Conservation (phyloP, 192 early-diverging fungal genomes). For the Coemansia umbellata region DNA sequence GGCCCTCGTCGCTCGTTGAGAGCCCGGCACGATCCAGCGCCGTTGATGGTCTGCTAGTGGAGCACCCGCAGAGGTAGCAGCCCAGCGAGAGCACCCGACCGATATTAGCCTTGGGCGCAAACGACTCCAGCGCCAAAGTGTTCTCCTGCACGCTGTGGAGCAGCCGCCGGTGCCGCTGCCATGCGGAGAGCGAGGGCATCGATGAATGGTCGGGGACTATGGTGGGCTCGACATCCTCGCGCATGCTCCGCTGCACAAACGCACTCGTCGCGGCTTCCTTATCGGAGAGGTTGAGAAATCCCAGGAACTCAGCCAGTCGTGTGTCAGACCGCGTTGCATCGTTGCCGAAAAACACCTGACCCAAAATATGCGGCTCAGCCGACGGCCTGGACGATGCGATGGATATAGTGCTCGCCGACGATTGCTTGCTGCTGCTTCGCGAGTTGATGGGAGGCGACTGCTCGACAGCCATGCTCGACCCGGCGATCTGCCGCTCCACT, state of each 20-base stretch:
- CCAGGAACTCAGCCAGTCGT: constrained; percentile 42
- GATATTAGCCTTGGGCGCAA: constrained; percentile 19
- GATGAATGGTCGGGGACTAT: constrained; percentile 13
- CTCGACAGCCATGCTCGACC: no score
- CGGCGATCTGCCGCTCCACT: constrained; percentile 38
- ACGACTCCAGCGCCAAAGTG: constrained; percentile 41
- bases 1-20: constrained; percentile 6
- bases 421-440: background rate
- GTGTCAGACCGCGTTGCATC: constrained; percentile 33
- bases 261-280: constrained; percentile 25
- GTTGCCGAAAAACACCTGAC: constrained; percentile 33
- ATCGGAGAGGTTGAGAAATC: constrained; percentile 35
- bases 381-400: background rate
- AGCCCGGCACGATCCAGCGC: background rate
- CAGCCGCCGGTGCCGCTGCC: constrained; percentile 36
- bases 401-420: constrained; percentile 6
- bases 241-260: constrained; percentile 48
- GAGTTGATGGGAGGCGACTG: background rate
- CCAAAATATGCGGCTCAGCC: constrained; percentile 26
- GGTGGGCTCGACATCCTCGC: constrained; percentile 44
- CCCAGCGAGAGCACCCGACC: constrained; percentile 31
- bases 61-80: constrained; percentile 42
- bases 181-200: constrained; percentile 32
- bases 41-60: background rate
- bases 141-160: constrained; percentile 37